Percentiles rank a stretch among this genome's conserved stretches.
Evolutionary conservation across 768 basidiomycete species (phyloP).

Genomic region (Mycena galopus): DNA sequence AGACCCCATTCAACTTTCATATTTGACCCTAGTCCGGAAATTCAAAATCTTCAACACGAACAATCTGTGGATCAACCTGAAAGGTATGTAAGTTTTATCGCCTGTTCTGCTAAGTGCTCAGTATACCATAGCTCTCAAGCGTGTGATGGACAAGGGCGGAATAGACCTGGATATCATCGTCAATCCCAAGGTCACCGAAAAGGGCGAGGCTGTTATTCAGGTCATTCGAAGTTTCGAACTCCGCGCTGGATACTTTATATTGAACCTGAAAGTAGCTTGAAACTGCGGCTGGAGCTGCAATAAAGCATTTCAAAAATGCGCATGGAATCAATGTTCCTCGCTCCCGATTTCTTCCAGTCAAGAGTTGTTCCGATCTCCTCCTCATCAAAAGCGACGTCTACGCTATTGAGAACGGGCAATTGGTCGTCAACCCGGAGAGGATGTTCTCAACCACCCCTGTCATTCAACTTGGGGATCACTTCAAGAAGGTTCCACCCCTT

Average conservation of each 20-base stretch:
- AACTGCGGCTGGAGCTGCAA: conserved; percentile 93
- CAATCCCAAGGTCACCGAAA: conserved; percentile 78
- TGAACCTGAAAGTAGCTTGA: conserved; percentile 66
- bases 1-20: background rate
- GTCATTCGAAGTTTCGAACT: conserved; percentile 39
- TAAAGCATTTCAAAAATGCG: conserved; percentile 92
- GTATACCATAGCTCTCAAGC: conserved; percentile 71
- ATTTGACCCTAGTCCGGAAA: conserved; percentile 14
- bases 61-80: conserved; percentile 71
- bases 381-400: conserved; percentile 95
- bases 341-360: conserved; percentile 92
- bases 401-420: conserved; percentile 87
- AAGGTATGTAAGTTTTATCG: conserved; percentile 45
- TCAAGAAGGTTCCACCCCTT: conserved; percentile 83
- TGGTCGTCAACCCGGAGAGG: conserved; percentile 84
- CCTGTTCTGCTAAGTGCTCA: background rate
- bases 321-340: conserved; percentile 97
- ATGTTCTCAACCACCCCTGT: conserved; percentile 95
- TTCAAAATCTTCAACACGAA: conserved; percentile 89
- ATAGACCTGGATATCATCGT: conserved; percentile 87
- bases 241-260: conserved; percentile 37
- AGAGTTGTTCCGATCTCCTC: conserved; percentile 88
- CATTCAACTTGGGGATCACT: conserved; percentile 95
- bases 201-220: conserved; percentile 80
- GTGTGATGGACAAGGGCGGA: conserved; percentile 74